phyloP scores from a whole-genome alignment of 78 protist genomes.

The Dictyostelium firmibasis region DNA sequence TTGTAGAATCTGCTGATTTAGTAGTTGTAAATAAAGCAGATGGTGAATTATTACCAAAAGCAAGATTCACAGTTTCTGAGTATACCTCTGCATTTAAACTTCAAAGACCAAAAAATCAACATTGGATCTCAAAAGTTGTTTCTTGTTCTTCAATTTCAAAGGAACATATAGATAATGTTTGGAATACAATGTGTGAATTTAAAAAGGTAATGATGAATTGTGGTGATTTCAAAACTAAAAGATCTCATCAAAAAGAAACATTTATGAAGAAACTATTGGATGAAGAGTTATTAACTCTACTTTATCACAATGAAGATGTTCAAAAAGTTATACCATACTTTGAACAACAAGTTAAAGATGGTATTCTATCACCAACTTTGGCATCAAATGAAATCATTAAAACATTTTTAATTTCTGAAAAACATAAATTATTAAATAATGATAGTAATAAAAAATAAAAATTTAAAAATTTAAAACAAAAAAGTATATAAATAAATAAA shows the following conservation, averaged over 20 bases:
- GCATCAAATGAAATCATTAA: constrained; percentile 61
- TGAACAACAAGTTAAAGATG: constrained; percentile 76
- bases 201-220: constrained; percentile 45
- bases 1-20: constrained; percentile 94
- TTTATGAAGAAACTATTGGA: constrained; percentile 77
- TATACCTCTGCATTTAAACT: constrained; percentile 78
- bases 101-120: constrained; percentile 56
- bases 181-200: constrained; percentile 51
- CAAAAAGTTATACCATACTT: constrained; percentile 24
- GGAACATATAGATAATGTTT: constrained; percentile 51
- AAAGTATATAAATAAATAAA: neutral
- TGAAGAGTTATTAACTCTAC: constrained; percentile 50
- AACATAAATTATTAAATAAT: neutral
- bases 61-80: constrained; percentile 79
- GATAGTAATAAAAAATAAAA: no score
- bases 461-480: no score
- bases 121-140: constrained; percentile 75
- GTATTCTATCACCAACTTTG: constrained; percentile 55
- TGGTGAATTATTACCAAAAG: constrained; percentile 83
- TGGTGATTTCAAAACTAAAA: constrained; percentile 48
- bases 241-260: constrained; percentile 61
- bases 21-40: constrained; percentile 96
- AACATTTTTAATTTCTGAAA: constrained; percentile 4
- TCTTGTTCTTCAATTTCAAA: constrained; percentile 45
- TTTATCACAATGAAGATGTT: constrained; percentile 12